These are phyloP conservation scores for Dothideomycetes sp. DNA, from an alignment of 2,329 filamentous ascomycete genomes.

Conservation along the genomic window DNA sequence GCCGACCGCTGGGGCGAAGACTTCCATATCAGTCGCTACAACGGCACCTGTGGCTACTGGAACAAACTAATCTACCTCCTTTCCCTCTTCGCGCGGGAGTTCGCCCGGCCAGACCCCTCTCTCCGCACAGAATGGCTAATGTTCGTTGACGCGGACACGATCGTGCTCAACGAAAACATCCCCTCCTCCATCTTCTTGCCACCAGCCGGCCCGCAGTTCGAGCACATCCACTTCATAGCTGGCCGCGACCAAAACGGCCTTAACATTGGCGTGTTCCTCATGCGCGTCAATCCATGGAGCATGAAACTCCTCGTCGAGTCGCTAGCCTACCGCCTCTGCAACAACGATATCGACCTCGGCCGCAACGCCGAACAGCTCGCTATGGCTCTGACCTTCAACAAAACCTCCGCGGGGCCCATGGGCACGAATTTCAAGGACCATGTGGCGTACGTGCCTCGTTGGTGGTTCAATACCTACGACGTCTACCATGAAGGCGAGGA, in stretches of 20 bases:
- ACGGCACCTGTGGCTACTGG: constrained; percentile 20
- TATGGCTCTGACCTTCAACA: constrained; percentile 5
- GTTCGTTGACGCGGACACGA: constrained; percentile 14
- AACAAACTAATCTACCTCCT: constrained; percentile 24
- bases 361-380: constrained; percentile 10
- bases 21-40: constrained; percentile 15
- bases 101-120: constrained; percentile 16
- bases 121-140: constrained; percentile 20
- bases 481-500: constrained; percentile 13
- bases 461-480: constrained; percentile 7
- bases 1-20: constrained; percentile 22
- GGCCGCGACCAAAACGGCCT: constrained; percentile 11
- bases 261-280: constrained; percentile 15
- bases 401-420: constrained; percentile 1
- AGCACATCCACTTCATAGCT: constrained; percentile 15
- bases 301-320: constrained; percentile 11
- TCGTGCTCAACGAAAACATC: constrained; percentile 16
- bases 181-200: constrained; percentile 19
- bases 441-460: constrained; percentile 5
- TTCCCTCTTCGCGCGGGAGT: constrained; percentile 16
- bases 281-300: constrained; percentile 15
- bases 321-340: constrained; percentile 12
- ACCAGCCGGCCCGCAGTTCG: constrained; percentile 10
- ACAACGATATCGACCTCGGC: constrained; percentile 10
- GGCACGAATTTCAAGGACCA: neutral